A percentile compares a stretch with the other conserved stretches of the same genome.
Conservation (phyloP, 208 protist genomes). For the Porcisia hertigi region DNA sequence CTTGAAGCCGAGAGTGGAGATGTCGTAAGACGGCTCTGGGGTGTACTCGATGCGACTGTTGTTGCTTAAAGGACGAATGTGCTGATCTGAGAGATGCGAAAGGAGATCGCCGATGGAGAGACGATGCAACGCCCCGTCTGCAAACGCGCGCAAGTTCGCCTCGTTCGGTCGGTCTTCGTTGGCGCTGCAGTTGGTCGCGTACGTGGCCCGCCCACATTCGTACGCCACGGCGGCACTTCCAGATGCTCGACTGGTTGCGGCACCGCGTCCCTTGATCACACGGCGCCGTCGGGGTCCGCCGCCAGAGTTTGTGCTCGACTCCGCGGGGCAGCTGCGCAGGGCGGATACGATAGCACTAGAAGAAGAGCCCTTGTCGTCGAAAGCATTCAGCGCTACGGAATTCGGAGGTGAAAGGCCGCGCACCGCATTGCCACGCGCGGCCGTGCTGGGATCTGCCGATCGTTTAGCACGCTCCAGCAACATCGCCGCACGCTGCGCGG, state of each 20-base stretch:
- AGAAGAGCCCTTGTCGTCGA: constrained; percentile 6
- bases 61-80: constrained; percentile 88
- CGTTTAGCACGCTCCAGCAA: constrained; percentile 14
- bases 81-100: constrained; percentile 69
- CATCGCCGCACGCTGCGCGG: constrained; percentile 16
- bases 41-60: constrained; percentile 89
- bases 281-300: constrained; percentile 23
- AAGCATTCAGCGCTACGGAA: background rate
- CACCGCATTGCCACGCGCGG: background rate
- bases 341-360: constrained; percentile 6
- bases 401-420: constrained; percentile 11
- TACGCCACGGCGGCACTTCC: constrained; percentile 8
- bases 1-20: constrained; percentile 58
- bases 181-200: constrained; percentile 13
- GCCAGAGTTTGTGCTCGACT: constrained; percentile 4
- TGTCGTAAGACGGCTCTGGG: constrained; percentile 68
- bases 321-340: background rate
- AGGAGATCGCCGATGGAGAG: constrained; percentile 52
- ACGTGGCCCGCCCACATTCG: constrained; percentile 9
- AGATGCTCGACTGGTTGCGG: constrained; percentile 3
- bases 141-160: constrained; percentile 19
- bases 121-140: constrained; percentile 20
- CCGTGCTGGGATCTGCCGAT: constrained; percentile 3
- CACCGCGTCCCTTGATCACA: constrained; percentile 26
- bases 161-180: constrained; percentile 22